phyloP scores from a whole-genome alignment of 78 protist species.

The Pigoraptor vietnamica region DNA sequence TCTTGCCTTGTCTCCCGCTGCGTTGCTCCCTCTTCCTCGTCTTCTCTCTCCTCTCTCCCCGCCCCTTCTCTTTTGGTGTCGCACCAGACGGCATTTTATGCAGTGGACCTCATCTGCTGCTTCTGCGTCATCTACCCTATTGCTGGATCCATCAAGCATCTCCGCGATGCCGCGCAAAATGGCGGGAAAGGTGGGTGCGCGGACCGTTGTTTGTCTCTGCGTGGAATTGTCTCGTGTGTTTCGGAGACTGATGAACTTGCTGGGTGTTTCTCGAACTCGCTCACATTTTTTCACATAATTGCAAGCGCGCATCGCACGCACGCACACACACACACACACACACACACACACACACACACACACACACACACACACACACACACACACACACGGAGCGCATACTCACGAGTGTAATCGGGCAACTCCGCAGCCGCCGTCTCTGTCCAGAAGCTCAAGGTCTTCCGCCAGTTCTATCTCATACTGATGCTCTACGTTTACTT shows the following conservation, averaged over 20 bases:
- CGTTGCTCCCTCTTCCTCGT: no score
- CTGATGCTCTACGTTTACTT: background rate
- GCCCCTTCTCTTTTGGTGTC: no score
- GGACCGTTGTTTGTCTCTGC: background rate
- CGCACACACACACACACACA: no score
- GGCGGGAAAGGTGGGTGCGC: background rate
- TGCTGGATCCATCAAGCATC: background rate
- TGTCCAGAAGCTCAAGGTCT: background rate
- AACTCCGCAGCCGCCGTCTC: background rate
- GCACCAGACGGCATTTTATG: background rate
- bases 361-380: background rate
- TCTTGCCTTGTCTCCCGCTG: no score
- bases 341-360: background rate
- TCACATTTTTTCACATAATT: no score
- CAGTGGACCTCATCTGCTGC: background rate
- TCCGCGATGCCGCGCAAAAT: background rate
- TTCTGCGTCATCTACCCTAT: background rate
- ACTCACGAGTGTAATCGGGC: no score
- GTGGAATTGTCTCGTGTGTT: no score
- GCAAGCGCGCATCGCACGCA: no score
- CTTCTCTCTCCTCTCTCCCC: no score
- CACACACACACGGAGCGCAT: background rate
- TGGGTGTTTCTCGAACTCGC: no score
- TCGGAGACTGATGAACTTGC: no score
- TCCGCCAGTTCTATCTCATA: background rate